These are phyloP conservation scores for Nakaseomyces delphensis DNA, from an alignment of 1,139 yeast genomes.

Conservation along the genomic window DNA sequence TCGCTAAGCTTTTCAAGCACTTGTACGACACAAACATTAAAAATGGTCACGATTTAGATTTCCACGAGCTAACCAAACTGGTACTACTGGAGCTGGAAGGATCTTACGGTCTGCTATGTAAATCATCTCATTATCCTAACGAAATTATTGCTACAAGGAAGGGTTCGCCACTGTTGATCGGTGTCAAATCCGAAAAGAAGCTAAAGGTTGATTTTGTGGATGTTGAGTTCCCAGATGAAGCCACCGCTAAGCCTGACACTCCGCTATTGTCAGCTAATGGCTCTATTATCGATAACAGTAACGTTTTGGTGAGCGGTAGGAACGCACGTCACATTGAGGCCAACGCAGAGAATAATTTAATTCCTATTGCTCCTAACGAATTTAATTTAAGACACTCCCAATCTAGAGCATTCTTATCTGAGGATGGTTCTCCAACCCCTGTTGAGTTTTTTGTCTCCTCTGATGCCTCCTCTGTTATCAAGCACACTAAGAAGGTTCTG, in stretches of 20 bases:
- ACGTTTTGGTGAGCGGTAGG: constrained; percentile 7
- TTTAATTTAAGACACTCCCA: constrained; percentile 70
- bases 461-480: constrained; percentile 96
- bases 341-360: constrained; percentile 32
- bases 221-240: constrained; percentile 81
- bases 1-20: constrained; percentile 90
- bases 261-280: constrained; percentile 22
- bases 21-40: constrained; percentile 71
- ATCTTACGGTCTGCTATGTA: constrained; percentile 91
- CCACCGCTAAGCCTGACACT: constrained; percentile 33
- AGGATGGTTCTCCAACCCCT: constrained; percentile 88
- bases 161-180: constrained; percentile 94
- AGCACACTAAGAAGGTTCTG: constrained; percentile 94
- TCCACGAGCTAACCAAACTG: constrained; percentile 85
- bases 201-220: constrained; percentile 97
- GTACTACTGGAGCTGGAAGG: constrained; percentile 93
- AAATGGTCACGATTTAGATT: constrained; percentile 65
- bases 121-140: constrained; percentile 86
- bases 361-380: constrained; percentile 42
- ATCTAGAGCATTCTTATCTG: constrained; percentile 85
- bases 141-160: constrained; percentile 96
- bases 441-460: constrained; percentile 94
- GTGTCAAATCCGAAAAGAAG: constrained; percentile 91
- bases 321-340: constrained; percentile 21
- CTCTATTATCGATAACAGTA: constrained; percentile 10